Base-by-base conservation (phyloP, 2,329 filamentous ascomycete species). In the Magnaporthiopsis poae region DNA sequence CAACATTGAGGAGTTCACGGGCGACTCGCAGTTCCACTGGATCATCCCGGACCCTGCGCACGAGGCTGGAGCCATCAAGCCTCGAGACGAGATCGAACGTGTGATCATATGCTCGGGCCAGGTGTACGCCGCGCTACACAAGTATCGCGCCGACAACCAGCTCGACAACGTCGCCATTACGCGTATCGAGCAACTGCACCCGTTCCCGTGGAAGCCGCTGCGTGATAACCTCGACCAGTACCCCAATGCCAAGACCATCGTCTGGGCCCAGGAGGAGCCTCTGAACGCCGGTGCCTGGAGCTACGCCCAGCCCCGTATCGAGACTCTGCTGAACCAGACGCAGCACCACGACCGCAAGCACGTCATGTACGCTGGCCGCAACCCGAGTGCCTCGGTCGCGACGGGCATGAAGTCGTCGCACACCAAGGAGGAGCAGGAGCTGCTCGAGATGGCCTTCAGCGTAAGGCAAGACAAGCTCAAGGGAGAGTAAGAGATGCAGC, bases 181-280 rank as follows among this genome's bases (percentile, higher is more conserved):
- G 29, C 92, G 95, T 76, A 87, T 99, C 71, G 95, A 99, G 82
- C 95, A 99, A 81, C 86, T 99, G 68, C 93, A 99, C 82, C 95
- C 95, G 74, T 99, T 99, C 91, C 95, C 95, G 65, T 99, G 95
- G 94, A 88, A 93, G 73, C 92, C 95, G 79, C 87, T 99, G 66
- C 91, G 90, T 83, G 94, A 98, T 79, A 98, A 98, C 82, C 86
- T 99, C 66, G 94, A 99, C 82, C 87, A 83, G 78, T 99, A 99
- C 83, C 92, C 93, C 76, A 99, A 99, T 79, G 94, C 94, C 73
- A 91, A 97, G 85, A 94, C 92, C 70, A 92, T 99, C 71, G 92
- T 99, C 70, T 99, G 93, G 93, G 89, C 87, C 72, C 95, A 99
- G 80, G 95, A 99, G 79, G 95, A 99, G 83, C 95, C 95, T 39